Conservation (phyloP, 352 stramenopile species). For the Pythium aristosporum region DNA sequence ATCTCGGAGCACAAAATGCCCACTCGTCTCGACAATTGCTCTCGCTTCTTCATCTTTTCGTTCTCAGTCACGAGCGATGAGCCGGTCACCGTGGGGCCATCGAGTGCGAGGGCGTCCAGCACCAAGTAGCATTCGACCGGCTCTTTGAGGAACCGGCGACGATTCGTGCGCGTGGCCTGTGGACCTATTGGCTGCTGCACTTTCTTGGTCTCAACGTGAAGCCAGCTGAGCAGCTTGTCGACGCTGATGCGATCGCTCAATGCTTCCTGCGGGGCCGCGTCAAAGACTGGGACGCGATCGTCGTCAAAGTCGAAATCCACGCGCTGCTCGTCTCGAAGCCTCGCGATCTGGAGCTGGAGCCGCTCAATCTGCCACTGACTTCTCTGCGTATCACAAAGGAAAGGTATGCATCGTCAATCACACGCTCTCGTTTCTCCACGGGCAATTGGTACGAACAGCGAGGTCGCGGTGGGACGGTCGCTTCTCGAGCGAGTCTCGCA, state of each 20-base stretch:
- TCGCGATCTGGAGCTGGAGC: constrained; percentile 11
- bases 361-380: constrained; percentile 25
- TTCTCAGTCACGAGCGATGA: constrained; percentile 13
- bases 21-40: constrained; percentile 26
- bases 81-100: background rate
- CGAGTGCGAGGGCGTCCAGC: constrained; percentile 20
- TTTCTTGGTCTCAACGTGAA: constrained; percentile 31
- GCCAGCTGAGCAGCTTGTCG: constrained; percentile 34
- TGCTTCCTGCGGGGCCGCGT: constrained; percentile 12
- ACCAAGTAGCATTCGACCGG: constrained; percentile 30
- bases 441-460: constrained; percentile 11
- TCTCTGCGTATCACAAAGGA: background rate
- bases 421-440: background rate
- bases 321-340: constrained; percentile 8
- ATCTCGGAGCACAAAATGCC: constrained; percentile 36
- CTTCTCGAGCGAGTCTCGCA: constrained; percentile 28
- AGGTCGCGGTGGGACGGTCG: constrained; percentile 24
- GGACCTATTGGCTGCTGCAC: background rate
- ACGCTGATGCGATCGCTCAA: constrained; percentile 30
- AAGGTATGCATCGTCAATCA: background rate
- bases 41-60: constrained; percentile 25
- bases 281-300: constrained; percentile 9
- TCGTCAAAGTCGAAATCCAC: background rate
- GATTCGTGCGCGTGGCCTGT: constrained; percentile 9
- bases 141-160: constrained; percentile 27